Evolutionary conservation across 2,329 filamentous ascomycete genomes (phyloP).

Genomic region (Fusarium sacchari): DNA sequence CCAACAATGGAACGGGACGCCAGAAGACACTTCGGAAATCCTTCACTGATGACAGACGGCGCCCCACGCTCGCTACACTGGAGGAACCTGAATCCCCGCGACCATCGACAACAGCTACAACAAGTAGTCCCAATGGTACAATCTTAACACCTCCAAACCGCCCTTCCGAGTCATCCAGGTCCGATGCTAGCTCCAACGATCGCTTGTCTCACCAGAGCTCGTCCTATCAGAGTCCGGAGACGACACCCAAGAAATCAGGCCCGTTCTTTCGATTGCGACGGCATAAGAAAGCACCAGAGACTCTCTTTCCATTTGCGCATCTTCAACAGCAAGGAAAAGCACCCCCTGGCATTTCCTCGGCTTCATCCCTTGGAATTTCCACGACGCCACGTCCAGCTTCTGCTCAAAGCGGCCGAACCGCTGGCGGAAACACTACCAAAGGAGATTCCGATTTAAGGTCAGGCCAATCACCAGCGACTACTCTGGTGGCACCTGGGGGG

Average conservation of each 20-base stretch:
- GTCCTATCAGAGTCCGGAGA: slow-evolving; percentile 63
- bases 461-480: slow-evolving; percentile 57
- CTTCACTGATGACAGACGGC: slow-evolving; percentile 56
- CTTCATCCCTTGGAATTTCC: slow-evolving; percentile 53
- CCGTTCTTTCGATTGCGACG: slow-evolving; percentile 86
- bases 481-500: slow-evolving; percentile 55
- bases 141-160: slow-evolving; percentile 63
- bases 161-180: slow-evolving; percentile 81
- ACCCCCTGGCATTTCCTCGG: slow-evolving; percentile 51
- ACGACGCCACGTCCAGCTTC: slow-evolving; percentile 50
- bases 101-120: slow-evolving; percentile 44
- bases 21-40: slow-evolving; percentile 48
- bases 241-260: slow-evolving; percentile 70
- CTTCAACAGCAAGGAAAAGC: slow-evolving; percentile 76
- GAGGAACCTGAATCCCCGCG: slow-evolving; percentile 63
- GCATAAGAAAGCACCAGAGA: slow-evolving; percentile 76
- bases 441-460: slow-evolving; percentile 27
- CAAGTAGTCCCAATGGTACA: slow-evolving; percentile 43
- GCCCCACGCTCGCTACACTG: slow-evolving; percentile 53
- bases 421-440: slow-evolving; percentile 32
- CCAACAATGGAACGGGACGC: slow-evolving; percentile 24
- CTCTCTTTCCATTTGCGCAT: slow-evolving; percentile 86
- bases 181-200: slow-evolving; percentile 83
- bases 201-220: slow-evolving; percentile 67
- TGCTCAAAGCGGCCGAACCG: slow-evolving; percentile 45